Evolutionary conservation across 192 early-diverging fungal species (phyloP), one percentile per base, ranked within the genome.

Genomic region (Linnemannia hyalina): DNA sequence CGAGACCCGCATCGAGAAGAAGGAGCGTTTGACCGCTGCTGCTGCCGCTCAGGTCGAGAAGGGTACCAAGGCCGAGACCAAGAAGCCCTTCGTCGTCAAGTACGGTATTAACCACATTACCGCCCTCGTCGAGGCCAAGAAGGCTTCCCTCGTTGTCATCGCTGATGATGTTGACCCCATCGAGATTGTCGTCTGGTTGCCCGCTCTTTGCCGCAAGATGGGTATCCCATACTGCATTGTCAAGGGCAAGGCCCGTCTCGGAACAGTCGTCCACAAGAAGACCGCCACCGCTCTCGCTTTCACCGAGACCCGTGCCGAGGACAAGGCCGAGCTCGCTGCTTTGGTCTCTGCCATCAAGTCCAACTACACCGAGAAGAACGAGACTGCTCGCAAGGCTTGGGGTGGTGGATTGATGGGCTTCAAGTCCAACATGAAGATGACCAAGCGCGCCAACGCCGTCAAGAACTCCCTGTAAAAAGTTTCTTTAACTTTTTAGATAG

Each of bases 101-200:
- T 97, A 97, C 92, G 99, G 99, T 93, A 97, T 99, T 91, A 99
- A 99, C 94, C 99, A 99, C 93, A 96, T 99, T 88, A 97, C 97
- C 87, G 96, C 96, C 75, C 93, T 99, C 55, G 90, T 99, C 76
- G 99, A 99, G 94, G 94, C 95, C 91, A 99, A 99, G 97, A 98
- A 98, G 95, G 97, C 99, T 88, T 92, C 96, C 91, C 93, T 99
- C 77, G 99, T 99, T 71, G 94, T 99, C 88, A 99, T 99, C 92
- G 99, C 99, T 87, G 94, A 99, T 88, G 98, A 99, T 90, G 98
- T 99, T 88, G 98, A 99, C 93, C 99, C 99, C 81, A 98, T 99
- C 90, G 99, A 99, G 93, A 89, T 99, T 76, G 98, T 99, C 83
- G 88, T 99, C 85, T 99, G 96, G 96, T 95, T 99, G 87, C 99